Base-by-base conservation (phyloP, 2,329 filamentous ascomycete species). In the Talaromyces verruculosus region DNA sequence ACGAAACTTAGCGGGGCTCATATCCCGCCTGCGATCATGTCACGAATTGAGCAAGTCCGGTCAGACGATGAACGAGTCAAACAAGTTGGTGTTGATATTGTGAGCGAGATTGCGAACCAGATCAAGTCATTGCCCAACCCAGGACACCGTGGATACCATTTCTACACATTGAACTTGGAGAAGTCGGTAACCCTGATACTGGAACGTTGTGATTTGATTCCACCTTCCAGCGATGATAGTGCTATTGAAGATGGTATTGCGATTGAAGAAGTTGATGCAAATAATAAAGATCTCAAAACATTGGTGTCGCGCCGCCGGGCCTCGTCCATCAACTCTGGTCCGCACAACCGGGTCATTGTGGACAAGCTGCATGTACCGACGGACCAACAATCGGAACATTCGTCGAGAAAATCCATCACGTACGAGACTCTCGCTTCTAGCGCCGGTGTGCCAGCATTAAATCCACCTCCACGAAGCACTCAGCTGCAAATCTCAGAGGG, bases 91-190 rank as follows among this genome's bases (percentile, higher is more conserved):
- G 80, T 84, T 8, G 80, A 83, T 74, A 91, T 98, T 63, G 76
- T 99, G 67, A 88, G 88, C 72, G 93, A 97, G 73, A 87, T 98
- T 58, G 87, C 98, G 17, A 88, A 92, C 69, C 87, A 88, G 72
- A 87, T 98, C 75, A 91, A 90, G 78, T 82, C 84, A 65, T 82
- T 89, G 69, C 87, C 87, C 0, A 81, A 83, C 11, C 75, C 78
- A 1, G 85, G 86, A 3, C 89, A 88, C 22, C 85, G 88, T 71
- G 95, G 95, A 5, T 97, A 97, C 78, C 95, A 99, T 76, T 98
- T 99, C 79, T 99, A 97, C 79, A 98, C 95, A 0, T 83, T 99
- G 61, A 99, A 99, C 75, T 83, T 98, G 37, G 94, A 98, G 78
- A 99, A 98, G 80, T 91, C 93, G 0, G 93, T 99, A 2, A 92